A percentile compares a stretch with the other conserved stretches of the same genome.
Evolutionary conservation across 371 early-diverging fungal species (phyloP).

Genomic region (Cladochytrium tenue): DNA sequence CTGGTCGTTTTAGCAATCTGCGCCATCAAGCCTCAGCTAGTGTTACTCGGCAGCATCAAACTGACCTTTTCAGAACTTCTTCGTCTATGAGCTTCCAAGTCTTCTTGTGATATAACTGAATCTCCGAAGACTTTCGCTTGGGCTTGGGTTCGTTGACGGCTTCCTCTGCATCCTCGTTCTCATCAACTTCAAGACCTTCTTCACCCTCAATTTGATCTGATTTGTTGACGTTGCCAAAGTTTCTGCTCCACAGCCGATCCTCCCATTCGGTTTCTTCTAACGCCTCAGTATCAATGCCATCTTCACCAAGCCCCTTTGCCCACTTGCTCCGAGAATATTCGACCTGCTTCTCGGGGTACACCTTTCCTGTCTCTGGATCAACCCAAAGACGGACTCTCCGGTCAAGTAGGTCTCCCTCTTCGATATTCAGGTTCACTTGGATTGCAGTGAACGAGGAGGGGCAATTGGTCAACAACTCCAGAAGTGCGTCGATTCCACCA

Average conservation of each 20-base stretch:
- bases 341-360: slow-evolving; percentile 46
- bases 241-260: slow-evolving; percentile 21
- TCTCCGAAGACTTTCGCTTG: slow-evolving; percentile 5
- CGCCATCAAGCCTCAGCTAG: too few species aligned
- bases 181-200: slow-evolving; percentile 26
- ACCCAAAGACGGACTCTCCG: slow-evolving; percentile 34
- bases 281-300: slow-evolving; percentile 25
- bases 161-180: slow-evolving; percentile 16
- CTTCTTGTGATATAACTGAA: slow-evolving; percentile 31
- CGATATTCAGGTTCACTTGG: slow-evolving; percentile 34
- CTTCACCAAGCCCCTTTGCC: slow-evolving; percentile 33
- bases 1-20: slow-evolving; percentile 42
- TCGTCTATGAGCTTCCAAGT: slow-evolving; percentile 35
- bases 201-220: slow-evolving; percentile 22
- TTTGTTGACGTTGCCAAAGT: too few species aligned
- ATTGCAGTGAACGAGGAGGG: slow-evolving; percentile 21
- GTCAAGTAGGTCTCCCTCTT: slow-evolving; percentile 30
- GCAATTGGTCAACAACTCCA: slow-evolving; percentile 4
- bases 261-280: slow-evolving; percentile 18
- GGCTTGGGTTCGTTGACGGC: slow-evolving; percentile 14
- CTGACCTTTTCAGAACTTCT: slow-evolving; percentile 37
- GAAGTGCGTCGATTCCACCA: slow-evolving; percentile 5
- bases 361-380: slow-evolving; percentile 37
- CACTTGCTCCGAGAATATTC: slow-evolving; percentile 30
- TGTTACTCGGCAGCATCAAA: too few species aligned